phyloP scores from a whole-genome alignment of 73 alveolate genomes.

The Paramecium caudatum region DNA sequence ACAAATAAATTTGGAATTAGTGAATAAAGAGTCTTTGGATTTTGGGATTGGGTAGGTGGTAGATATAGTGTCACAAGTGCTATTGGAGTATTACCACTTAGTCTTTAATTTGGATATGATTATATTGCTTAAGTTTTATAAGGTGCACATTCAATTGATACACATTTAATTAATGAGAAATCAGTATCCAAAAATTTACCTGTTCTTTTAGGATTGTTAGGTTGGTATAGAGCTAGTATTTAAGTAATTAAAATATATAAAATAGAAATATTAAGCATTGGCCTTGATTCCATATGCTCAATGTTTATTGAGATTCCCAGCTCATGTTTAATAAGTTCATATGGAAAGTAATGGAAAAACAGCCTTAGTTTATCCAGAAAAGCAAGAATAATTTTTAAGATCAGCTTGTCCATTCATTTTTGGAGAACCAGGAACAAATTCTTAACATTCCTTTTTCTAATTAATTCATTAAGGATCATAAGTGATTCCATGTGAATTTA shows the following conservation, averaged over 20 bases:
- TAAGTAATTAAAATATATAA: not conserved
- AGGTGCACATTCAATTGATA: conserved; percentile 68
- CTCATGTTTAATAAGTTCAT: conserved; percentile 58
- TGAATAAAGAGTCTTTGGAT: conserved; percentile 92
- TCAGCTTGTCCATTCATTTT: conserved; percentile 66
- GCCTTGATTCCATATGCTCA: conserved; percentile 68
- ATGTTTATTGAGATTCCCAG: conserved; percentile 67
- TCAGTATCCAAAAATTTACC: conserved; percentile 57
- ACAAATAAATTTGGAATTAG: conserved; percentile 90
- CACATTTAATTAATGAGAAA: conserved; percentile 65
- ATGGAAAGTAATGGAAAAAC: conserved; percentile 67
- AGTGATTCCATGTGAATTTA: conserved; percentile 61
- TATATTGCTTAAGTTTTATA: conserved; percentile 56
- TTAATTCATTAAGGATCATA: conserved; percentile 53
- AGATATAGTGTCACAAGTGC: conserved; percentile 98
- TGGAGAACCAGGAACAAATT: conserved; percentile 72
- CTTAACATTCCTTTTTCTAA: conserved; percentile 62
- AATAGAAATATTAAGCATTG: conserved; percentile 50
- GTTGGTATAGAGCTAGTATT: conserved; percentile 68
- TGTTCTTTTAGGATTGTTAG: conserved; percentile 73
- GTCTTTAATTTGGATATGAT: conserved; percentile 89
- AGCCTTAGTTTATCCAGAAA: conserved; percentile 27
- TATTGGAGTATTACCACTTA: conserved; percentile 97
- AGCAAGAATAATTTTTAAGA: conserved; percentile 28
- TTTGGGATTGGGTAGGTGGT: conserved; percentile 99